A percentile compares a stretch with the other conserved stretches of the same genome.
These are phyloP conservation scores for Geranomyces michiganensis DNA, from an alignment of 192 early-diverging fungal species.

Conservation along the genomic window DNA sequence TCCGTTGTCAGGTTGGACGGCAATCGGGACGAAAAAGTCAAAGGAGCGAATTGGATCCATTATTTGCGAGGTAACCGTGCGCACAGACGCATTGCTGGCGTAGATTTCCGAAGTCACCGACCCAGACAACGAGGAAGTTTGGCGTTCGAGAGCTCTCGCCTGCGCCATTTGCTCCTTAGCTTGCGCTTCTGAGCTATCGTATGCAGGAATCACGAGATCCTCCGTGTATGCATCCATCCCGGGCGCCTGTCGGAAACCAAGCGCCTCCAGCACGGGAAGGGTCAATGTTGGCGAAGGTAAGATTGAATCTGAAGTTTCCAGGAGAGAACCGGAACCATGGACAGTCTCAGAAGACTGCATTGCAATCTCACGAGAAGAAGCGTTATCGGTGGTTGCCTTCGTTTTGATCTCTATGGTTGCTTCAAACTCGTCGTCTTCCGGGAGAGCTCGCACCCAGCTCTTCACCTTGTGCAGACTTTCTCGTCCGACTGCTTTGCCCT, in stretches of 20 bases:
- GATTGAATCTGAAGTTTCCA: neutral
- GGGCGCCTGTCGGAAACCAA: slow-evolving; percentile 15
- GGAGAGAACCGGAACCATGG: neutral
- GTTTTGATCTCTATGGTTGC: neutral
- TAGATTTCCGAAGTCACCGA: neutral
- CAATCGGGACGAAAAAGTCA: slow-evolving; percentile 26
- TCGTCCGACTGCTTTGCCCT: neutral
- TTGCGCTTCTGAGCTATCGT: neutral
- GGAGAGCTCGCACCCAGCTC: slow-evolving; percentile 2
- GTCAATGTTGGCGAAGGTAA: slow-evolving; percentile 13
- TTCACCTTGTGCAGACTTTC: neutral
- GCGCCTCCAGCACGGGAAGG: slow-evolving; percentile 23
- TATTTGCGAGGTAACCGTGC: slow-evolving; percentile 12
- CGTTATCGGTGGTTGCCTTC: neutral
- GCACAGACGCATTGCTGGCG: slow-evolving; percentile 3
- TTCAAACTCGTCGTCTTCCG: slow-evolving; percentile 16
- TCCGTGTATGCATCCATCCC: neutral
- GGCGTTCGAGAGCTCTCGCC: slow-evolving; percentile 1
- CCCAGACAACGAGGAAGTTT: neutral
- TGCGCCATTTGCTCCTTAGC: neutral
- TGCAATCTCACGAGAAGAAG: neutral
- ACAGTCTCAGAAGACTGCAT: neutral
- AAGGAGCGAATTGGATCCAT: slow-evolving; percentile 28
- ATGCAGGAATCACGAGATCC: neutral
- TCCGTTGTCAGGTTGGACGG: slow-evolving; percentile 21